A percentile compares a stretch with the other conserved stretches of the same genome.
Conservation (phyloP, 495 filamentous ascomycete genomes). For the Usnea hakonensis region DNA sequence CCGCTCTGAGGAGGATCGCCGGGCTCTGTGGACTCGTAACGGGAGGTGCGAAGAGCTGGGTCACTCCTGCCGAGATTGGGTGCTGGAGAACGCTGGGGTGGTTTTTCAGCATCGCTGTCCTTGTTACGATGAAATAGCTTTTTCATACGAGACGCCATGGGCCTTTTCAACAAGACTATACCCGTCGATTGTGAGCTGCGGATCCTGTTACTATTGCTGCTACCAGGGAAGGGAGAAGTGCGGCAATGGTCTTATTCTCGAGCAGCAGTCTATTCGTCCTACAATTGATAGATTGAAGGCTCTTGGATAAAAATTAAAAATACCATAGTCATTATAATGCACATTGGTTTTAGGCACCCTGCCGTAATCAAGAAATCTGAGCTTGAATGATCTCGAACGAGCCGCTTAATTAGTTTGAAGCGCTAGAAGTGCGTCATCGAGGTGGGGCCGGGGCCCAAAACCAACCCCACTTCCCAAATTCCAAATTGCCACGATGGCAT, state of each 20-base stretch:
- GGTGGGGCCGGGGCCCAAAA: no score
- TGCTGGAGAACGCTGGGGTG: neutral
- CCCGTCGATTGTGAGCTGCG: neutral
- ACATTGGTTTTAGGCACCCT: no score
- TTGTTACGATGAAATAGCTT: constrained; percentile 23
- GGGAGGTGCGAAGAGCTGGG: constrained; percentile 16
- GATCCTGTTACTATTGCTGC: neutral
- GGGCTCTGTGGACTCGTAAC: constrained; percentile 26
- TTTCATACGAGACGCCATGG: constrained; percentile 22
- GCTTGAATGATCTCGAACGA: no score
- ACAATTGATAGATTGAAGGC: neutral
- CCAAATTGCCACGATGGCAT: no score
- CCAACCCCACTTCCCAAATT: no score
- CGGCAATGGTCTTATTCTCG: no score
- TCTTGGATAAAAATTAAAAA: neutral
- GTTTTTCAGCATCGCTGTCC: constrained; percentile 8
- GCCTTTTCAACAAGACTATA: neutral
- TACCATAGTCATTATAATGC: no score
- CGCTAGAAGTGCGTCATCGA: neutral
- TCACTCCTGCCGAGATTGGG: neutral
- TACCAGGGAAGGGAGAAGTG: neutral
- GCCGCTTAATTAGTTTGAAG: neutral
- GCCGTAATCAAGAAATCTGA: no score
- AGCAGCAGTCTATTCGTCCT: no score
- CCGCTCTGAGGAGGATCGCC: constrained; percentile 25